phyloP scores from a whole-genome alignment of 768 basidiomycete genomes.

The Boletus subparvulus region DNA sequence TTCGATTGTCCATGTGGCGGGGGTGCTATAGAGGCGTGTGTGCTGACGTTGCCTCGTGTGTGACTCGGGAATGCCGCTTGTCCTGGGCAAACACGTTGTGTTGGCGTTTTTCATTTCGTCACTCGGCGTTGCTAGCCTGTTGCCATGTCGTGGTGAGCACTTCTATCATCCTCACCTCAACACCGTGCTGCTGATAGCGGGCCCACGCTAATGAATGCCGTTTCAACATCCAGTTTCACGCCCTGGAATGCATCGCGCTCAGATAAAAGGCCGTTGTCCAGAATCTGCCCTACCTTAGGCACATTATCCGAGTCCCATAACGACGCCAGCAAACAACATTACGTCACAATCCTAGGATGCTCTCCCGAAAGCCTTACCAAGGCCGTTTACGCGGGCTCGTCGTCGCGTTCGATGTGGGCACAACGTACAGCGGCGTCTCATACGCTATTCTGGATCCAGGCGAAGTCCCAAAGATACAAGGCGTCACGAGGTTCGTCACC shows the following conservation, averaged over 20 bases:
- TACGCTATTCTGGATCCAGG: conserved; percentile 44
- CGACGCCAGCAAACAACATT: conserved; percentile 2
- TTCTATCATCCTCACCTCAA: not conserved
- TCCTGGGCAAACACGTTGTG: conserved; percentile 20
- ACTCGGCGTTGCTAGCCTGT: not conserved
- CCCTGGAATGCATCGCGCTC: not conserved
- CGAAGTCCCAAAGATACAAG: conserved; percentile 36
- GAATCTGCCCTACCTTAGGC: not conserved
- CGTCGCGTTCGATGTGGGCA: conserved; percentile 42
- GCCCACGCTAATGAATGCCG: conserved; percentile 7
- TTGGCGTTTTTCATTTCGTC: conserved; percentile 21
- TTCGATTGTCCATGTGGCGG: conserved; percentile 29
- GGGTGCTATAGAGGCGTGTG: conserved; percentile 25
- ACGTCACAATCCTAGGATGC: conserved; percentile 27
- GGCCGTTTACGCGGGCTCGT: conserved; percentile 39
- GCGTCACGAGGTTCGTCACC: conserved; percentile 32
- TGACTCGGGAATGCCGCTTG: not conserved
- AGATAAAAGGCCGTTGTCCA: conserved; percentile 21
- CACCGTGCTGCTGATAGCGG: conserved; percentile 19
- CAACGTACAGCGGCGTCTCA: conserved; percentile 42
- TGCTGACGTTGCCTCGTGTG: conserved; percentile 17
- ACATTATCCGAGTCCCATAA: not conserved
- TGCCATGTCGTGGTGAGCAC: conserved; percentile 6
- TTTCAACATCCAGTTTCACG: not conserved
- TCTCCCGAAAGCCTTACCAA: conserved; percentile 37